Evolutionary conservation across 2,329 filamentous ascomycete species (phyloP).

Genomic region (Aspergillus transmontanensis): DNA sequence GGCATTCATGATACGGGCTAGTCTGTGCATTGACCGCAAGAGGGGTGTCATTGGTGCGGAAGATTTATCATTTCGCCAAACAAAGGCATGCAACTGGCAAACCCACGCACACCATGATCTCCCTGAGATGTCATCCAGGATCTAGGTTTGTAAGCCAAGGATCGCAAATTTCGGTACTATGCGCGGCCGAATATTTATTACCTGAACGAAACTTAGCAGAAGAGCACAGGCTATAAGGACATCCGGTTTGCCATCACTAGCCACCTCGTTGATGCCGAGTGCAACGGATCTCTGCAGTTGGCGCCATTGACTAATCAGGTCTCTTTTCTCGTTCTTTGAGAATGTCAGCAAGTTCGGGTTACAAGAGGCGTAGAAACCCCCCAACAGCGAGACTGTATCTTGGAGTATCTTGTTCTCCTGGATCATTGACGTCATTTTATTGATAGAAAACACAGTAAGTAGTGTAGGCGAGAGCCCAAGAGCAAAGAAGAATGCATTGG

Average conservation of each 20-base stretch:
- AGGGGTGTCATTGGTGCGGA: neutral
- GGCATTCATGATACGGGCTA: neutral
- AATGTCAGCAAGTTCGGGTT: neutral
- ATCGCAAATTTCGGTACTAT: neutral
- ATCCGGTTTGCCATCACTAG: neutral
- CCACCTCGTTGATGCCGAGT: neutral
- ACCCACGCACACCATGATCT: neutral
- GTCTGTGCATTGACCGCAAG: neutral
- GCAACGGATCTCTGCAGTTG: neutral
- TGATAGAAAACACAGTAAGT: neutral
- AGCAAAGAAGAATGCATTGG: neutral
- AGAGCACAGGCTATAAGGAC: neutral
- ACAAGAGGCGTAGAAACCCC: neutral
- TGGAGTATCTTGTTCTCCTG: neutral
- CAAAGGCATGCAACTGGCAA: neutral
- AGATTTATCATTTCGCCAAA: neutral
- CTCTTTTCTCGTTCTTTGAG: neutral
- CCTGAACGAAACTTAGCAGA: neutral
- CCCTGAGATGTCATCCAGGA: neutral
- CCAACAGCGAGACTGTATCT: neutral
- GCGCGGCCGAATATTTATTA: neutral
- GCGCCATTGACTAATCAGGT: neutral
- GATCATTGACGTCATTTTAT: neutral
- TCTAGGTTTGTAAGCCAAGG: neutral
- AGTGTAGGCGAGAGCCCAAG: neutral